Conservation (phyloP, 352 stramenopile species). For the Phytopythium montanum region DNA sequence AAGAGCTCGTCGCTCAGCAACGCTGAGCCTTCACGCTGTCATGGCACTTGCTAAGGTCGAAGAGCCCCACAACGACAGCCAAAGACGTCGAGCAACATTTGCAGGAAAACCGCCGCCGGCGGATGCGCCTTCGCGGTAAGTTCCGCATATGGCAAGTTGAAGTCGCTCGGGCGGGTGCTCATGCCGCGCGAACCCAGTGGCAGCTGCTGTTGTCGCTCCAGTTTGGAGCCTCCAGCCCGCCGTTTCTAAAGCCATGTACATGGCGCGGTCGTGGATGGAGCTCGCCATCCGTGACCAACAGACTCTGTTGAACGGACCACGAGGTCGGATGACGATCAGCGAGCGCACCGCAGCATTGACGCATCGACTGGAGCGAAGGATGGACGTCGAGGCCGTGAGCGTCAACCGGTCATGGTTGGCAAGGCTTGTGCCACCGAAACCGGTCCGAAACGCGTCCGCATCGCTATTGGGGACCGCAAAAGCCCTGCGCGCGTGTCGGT, state of each 20-base stretch:
- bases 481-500: slow-evolving; percentile 3
- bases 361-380: not conserved
- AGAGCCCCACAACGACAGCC: not conserved
- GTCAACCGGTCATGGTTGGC: not conserved
- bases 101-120: not conserved
- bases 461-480: too few relatives aligned
- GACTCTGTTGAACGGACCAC: too few relatives aligned
- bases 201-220: not conserved
- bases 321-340: too few relatives aligned
- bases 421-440: not conserved
- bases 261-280: too few relatives aligned
- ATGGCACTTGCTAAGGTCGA: not conserved
- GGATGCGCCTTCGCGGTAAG: too few relatives aligned
- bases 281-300: too few relatives aligned
- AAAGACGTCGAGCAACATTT: not conserved
- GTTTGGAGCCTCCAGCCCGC: too few relatives aligned
- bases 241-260: too few relatives aligned
- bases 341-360: not conserved
- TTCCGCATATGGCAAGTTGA: too few relatives aligned
- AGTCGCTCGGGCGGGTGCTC: not conserved
- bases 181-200: not conserved
- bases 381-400: not conserved
- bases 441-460: not conserved
- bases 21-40: too few relatives aligned
- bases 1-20: too few relatives aligned